These are phyloP conservation scores for Pulveroboletus ravenelii DNA, from an alignment of 768 basidiomycete genomes.

Conservation along the genomic window DNA sequence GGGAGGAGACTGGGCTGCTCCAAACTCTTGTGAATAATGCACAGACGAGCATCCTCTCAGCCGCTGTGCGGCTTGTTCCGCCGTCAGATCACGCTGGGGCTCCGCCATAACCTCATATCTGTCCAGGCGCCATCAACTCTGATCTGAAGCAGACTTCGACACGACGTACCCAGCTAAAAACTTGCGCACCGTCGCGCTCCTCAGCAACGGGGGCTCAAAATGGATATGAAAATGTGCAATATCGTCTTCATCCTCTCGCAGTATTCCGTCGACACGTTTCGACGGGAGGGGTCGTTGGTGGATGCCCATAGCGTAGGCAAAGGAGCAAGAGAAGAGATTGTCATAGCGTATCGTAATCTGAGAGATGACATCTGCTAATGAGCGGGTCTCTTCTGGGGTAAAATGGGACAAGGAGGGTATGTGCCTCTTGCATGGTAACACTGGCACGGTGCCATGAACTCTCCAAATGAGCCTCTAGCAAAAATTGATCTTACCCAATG, in stretches of 20 bases:
- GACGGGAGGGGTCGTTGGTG: conserved; percentile 74
- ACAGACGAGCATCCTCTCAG: conserved; percentile 51
- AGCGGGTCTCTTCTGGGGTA: conserved; percentile 50
- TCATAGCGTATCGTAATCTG: conserved; percentile 65
- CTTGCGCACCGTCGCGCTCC: conserved; percentile 80
- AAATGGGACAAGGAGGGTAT: conserved; percentile 67
- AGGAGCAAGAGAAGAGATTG: conserved; percentile 79
- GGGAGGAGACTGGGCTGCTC: neutral
- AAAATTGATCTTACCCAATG: conserved; percentile 45
- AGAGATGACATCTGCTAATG: conserved; percentile 67
- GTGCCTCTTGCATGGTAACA: conserved; percentile 74
- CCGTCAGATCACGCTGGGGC: conserved; percentile 82
- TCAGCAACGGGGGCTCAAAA: conserved; percentile 78
- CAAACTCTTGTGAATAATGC: conserved; percentile 45
- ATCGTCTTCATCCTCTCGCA: conserved; percentile 40
- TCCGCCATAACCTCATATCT: conserved; percentile 92
- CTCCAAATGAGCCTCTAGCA: neutral
- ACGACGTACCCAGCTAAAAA: conserved; percentile 78
- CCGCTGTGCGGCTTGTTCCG: conserved; percentile 77
- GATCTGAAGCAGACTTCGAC: neutral
- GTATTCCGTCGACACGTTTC: conserved; percentile 21
- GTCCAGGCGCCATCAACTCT: conserved; percentile 1
- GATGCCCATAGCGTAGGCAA: conserved; percentile 93
- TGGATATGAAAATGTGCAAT: conserved; percentile 83
- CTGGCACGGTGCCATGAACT: conserved; percentile 32